phyloP scores from a whole-genome alignment of 1,139 yeast genomes.

The Pichia sp. region DNA sequence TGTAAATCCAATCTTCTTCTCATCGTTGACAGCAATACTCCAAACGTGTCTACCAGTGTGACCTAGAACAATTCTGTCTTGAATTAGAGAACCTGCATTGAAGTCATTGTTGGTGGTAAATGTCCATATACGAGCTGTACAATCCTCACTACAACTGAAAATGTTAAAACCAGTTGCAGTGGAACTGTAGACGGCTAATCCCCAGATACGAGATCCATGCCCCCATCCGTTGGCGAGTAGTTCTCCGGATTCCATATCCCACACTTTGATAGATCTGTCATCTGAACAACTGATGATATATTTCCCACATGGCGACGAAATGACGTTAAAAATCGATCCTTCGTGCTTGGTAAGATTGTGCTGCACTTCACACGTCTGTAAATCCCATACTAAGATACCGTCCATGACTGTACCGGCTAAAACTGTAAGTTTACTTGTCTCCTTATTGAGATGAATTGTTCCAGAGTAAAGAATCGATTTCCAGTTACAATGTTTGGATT shows the following conservation, averaged over 20 bases:
- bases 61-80: constrained; percentile 46
- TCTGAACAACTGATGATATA: constrained; percentile 80
- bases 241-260: constrained; percentile 51
- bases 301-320: constrained; percentile 48
- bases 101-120: constrained; percentile 23
- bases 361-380: constrained; percentile 35
- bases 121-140: constrained; percentile 79
- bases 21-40: constrained; percentile 61
- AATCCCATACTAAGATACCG: constrained; percentile 77
- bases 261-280: constrained; percentile 79
- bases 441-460: constrained; percentile 43
- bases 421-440: constrained; percentile 36
- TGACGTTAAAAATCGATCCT: constrained; percentile 85
- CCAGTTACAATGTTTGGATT: constrained; percentile 52
- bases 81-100: constrained; percentile 30
- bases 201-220: constrained; percentile 93
- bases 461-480: constrained; percentile 88
- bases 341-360: constrained; percentile 68
- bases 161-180: constrained; percentile 30
- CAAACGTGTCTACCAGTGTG: constrained; percentile 87
- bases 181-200: constrained; percentile 45
- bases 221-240: constrained; percentile 88
- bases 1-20: constrained; percentile 48
- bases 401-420: constrained; percentile 94
- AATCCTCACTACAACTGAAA: constrained; percentile 79